Evolutionary conservation across 2,329 filamentous ascomycete genomes (phyloP), one percentile per base, ranked within the genome.

Genomic region (Colletotrichum sp.): DNA sequence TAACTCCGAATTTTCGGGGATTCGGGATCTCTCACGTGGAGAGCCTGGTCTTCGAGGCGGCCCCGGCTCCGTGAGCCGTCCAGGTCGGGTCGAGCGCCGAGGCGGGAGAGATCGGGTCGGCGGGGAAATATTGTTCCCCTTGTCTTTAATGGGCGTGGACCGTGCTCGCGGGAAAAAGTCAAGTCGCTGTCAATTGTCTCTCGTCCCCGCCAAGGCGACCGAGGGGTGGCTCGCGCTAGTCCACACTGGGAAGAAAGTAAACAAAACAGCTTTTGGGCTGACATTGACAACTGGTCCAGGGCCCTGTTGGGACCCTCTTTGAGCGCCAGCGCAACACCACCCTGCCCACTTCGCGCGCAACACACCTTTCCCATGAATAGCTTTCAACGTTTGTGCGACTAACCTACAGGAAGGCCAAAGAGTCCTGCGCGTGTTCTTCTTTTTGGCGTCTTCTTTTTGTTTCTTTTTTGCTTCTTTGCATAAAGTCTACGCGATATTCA

Each of bases 91-190:
- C 32, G n/a, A 61, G 59, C 39, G 39, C 39, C 39, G 39, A 48
- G n/a, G 34, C 55, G 71, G 36, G 44, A 34, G 30, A 44, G 66
- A 71, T 64, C 74, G 71, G 71, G 65, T 15, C 11, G 57, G 60
- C 65, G 74, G 74, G 74, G 48, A 27, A 76, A 74, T 52, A 57
- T 76, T 76, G 11, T 74, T 76, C 74, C 74, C 65, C 70, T 52
- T 74, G 71, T 75, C 59, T 36, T 63, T 25, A 22, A 25, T 36
- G 19, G 27, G 19, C 44, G n/a, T 52, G 44, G 44, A 52, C 44
- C 44, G 44, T 52, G 44, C 44, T 11, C n/a, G 44, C n/a, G n/a
- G n/a, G 44, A 52, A 25, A 52, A 52, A 52, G 59, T 61, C 27
- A 30, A 30, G 59, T 34, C 16, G 27, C 12, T n/a, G 27, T 32